Conservation (phyloP, 495 filamentous ascomycete species). For the Podospora appendiculata region DNA sequence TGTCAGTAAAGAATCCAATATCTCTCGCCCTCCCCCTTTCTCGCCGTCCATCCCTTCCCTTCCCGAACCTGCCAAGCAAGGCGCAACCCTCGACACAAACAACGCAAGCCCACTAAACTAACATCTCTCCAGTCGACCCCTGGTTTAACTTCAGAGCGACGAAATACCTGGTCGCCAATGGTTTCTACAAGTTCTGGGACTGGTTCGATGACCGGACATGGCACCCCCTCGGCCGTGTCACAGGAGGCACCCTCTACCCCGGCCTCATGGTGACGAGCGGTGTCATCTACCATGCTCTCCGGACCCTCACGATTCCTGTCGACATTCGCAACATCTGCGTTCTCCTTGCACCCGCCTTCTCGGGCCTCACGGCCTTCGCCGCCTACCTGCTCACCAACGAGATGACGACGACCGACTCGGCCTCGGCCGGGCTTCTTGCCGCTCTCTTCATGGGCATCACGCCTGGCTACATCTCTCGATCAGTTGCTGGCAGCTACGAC, state of each 20-base stretch:
- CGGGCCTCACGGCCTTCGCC: conserved; percentile 87
- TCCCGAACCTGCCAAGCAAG: not conserved
- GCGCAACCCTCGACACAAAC: conserved; percentile 19
- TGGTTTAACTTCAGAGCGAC: conserved; percentile 99
- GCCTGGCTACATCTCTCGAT: conserved; percentile 95
- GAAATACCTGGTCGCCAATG: conserved; percentile 92
- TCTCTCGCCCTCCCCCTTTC: conserved; percentile 4
- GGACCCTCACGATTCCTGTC: conserved; percentile 84
- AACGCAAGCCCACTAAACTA: not conserved
- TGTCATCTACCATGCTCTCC: conserved; percentile 89
- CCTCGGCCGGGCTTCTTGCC: conserved; percentile 89
- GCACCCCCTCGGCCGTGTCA: conserved; percentile 98
- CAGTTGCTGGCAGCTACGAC: conserved; percentile 97
- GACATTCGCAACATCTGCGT: conserved; percentile 99
- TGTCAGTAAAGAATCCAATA: conserved; percentile 52
- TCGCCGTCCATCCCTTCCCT: not conserved
- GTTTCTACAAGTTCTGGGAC: conserved; percentile 99
- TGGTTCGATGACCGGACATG: conserved; percentile 99
- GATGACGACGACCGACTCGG: conserved; percentile 65
- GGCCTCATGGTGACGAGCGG: conserved; percentile 99
- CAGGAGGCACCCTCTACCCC: conserved; percentile 95
- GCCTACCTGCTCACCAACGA: conserved; percentile 95
- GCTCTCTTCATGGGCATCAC: conserved; percentile 96
- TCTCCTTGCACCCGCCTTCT: conserved; percentile 90
- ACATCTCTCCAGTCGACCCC: conserved; percentile 69